Evolutionary conservation across 352 stramenopile genomes (phyloP), one percentile per base, ranked within the genome.

Genomic region (Blastocystis sp.): DNA sequence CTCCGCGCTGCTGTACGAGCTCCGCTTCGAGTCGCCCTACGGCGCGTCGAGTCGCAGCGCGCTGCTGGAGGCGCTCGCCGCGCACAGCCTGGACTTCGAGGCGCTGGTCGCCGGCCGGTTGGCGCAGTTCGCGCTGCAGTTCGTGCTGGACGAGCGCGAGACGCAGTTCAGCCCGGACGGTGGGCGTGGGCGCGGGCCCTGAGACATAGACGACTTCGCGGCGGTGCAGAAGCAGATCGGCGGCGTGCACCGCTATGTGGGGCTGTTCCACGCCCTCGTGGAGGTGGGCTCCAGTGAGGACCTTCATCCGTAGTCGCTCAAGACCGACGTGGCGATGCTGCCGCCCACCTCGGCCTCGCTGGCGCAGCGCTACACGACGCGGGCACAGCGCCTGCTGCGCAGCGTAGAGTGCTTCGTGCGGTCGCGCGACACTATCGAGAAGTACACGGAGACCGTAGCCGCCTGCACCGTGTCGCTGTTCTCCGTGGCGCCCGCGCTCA

Each of bases 191-290:
- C 11, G 7, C 19, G 43, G 3, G 40, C 0, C 4, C 6, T 77
- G 43, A n/a, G 34, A n/a, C 17, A n/a, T 77, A 77, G 66, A 77
- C 52, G 66, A 77, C 34, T 77, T 77, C 52, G 66, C 66, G n/a
- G 34, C 66, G 0, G 60, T 77, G 54, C 66, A 77, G 9, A 54
- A 77, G 40, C 66, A 77, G 38, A 77, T 77, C 52, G 66, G 66
- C n/a, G 66, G 66, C 3, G 14, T 77, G 3, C 66, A 77, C 60
- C 66, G 66, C 17, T 77, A 57, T 10, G 66, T 77, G 28, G 60
- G 19, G 4, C 43, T 77, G 3, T 60, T 77, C 38, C n/a, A 60
- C n/a, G 38, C 43, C 10, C 52, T 77, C 10, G 43, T 60, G n/a
- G 66, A 77, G n/a, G 66, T 77, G 60, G n/a, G 0, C 0, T 17